phyloP scores from a whole-genome alignment of 805 yeast species.

The Nakazawaea ernobii region DNA sequence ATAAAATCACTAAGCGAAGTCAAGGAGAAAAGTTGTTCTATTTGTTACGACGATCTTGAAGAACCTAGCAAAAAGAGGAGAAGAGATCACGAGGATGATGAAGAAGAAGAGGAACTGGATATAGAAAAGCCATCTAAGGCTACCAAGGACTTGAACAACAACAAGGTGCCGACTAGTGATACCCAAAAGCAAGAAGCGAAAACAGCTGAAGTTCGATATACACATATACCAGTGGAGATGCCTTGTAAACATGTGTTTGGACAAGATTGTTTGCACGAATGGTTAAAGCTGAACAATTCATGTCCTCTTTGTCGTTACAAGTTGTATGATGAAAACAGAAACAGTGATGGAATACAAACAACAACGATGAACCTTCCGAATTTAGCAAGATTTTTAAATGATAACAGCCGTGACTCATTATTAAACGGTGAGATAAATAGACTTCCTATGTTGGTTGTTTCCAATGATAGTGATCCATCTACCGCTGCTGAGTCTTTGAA shows the following conservation, averaged over 20 bases:
- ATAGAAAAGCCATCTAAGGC: slow-evolving; percentile 1
- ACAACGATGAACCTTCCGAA: slow-evolving; percentile 31
- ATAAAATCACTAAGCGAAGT: slow-evolving; percentile 26
- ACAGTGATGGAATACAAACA: slow-evolving; percentile 11
- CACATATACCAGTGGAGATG: slow-evolving; percentile 65
- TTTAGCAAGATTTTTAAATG: slow-evolving; percentile 27
- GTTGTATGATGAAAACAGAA: slow-evolving; percentile 28
- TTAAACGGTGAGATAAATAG: slow-evolving; percentile 24
- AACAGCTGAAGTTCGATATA: slow-evolving; percentile 24
- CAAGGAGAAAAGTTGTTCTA: slow-evolving; percentile 43
- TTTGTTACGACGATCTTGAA: slow-evolving; percentile 54
- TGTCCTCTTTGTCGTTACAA: slow-evolving; percentile 83
- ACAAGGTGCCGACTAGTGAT: neutral
- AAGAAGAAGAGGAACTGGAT: slow-evolving; percentile 8
- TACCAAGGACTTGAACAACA: slow-evolving; percentile 6
- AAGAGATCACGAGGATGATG: slow-evolving; percentile 6
- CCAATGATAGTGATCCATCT: slow-evolving; percentile 18
- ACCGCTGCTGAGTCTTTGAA: slow-evolving; percentile 11
- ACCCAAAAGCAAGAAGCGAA: slow-evolving; percentile 17
- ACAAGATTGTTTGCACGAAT: slow-evolving; percentile 71
- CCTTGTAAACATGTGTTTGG: slow-evolving; percentile 92
- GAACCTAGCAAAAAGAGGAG: slow-evolving; percentile 19
- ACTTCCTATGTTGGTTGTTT: slow-evolving; percentile 24
- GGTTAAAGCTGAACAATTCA: slow-evolving; percentile 70
- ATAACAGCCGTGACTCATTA: slow-evolving; percentile 20